Evolutionary conservation across 306 rosid species (phyloP), one percentile per base, ranked within the genome.

Genomic region (Canavalia gladiata): DNA sequence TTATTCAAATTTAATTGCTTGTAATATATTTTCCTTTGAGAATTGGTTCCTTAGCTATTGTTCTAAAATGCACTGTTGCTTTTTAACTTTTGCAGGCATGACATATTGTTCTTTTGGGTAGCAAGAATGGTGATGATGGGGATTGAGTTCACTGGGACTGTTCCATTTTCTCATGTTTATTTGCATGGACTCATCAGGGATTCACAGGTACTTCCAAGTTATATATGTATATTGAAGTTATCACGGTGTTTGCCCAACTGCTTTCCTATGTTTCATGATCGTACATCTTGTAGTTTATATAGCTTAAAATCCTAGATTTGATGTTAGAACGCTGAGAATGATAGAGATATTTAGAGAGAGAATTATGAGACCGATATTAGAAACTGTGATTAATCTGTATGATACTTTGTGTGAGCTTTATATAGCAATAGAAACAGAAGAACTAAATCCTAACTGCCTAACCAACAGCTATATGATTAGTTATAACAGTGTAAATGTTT

Each of bases 71-170:
- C 78, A 37, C 82, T 81, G 62, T 39, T 76, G 13, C 81, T 71
- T 77, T 73, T 55, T 60, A 84, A 51, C 78, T 63, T 81, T 84
- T 78, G 69, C 93, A 95, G 99, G 92, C 99, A 95, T 78, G 97
- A 95, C 85, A 95, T 95, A 82, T 74, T 95, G 85, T 95, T 95
- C 91, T 95, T 95, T 80, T 95, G 99, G 99, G 99, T 95, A 80
- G 99, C 97, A 63, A 91, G 99, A 85, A 95, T 95, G 99, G 94
- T 92, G 75, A 95, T 95, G 99, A 84, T 95, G 99, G 99, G 99
- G 84, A 91, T 95, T 74, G 97, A 95, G 79, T 91, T 95, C 88
- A 95, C 97, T 0, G 97, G 99, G 47, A 90, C 76, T 43, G 89
- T 90, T 74, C 97, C 99, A 82, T 95, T 95, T 92, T 87, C 92